A percentile compares a stretch with the other conserved stretches of the same genome.
These are phyloP conservation scores for Arxiozyma bovina DNA, from an alignment of 1,139 yeast species.

Conservation along the genomic window DNA sequence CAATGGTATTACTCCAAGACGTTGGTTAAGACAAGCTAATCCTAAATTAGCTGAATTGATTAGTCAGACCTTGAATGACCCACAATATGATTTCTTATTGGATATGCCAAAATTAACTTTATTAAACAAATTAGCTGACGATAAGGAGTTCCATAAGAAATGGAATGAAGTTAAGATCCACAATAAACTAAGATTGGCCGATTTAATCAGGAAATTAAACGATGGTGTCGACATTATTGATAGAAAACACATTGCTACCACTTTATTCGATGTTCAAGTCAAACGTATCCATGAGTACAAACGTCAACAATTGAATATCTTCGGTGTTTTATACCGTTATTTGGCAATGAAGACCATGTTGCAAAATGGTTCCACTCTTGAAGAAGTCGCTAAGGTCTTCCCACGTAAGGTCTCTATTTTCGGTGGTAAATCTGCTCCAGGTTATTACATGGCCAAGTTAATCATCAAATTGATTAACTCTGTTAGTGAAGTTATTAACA, in stretches of 20 bases:
- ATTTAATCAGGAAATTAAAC: conserved; percentile 50
- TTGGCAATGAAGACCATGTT: conserved; percentile 63
- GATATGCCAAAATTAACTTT: conserved; percentile 61
- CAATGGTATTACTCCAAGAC: conserved; percentile 91
- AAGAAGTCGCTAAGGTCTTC: conserved; percentile 53
- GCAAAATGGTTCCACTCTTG: conserved; percentile 34
- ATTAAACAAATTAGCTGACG: conserved; percentile 60
- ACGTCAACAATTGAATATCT: conserved; percentile 87
- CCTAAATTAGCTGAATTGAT: conserved; percentile 69
- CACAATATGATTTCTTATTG: conserved; percentile 61
- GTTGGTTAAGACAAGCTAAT: conserved; percentile 93
- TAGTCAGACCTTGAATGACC: conserved; percentile 48
- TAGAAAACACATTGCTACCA: conserved; percentile 41
- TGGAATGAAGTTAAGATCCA: conserved; percentile 68
- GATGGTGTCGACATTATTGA: conserved; percentile 61
- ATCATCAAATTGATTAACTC: conserved; percentile 78
- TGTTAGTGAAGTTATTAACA: conserved; percentile 73
- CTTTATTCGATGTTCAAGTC: conserved; percentile 84
- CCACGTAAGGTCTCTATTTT: conserved; percentile 72
- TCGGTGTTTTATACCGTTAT: conserved; percentile 81
- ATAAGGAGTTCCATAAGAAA: conserved; percentile 52
- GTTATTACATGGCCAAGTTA: conserved; percentile 89
- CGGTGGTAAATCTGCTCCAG: conserved; percentile 97
- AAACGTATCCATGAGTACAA: conserved; percentile 93
- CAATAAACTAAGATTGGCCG: conserved; percentile 66